Conservation (phyloP, 257 asterid genomes). For the Scutellaria galericulata region DNA sequence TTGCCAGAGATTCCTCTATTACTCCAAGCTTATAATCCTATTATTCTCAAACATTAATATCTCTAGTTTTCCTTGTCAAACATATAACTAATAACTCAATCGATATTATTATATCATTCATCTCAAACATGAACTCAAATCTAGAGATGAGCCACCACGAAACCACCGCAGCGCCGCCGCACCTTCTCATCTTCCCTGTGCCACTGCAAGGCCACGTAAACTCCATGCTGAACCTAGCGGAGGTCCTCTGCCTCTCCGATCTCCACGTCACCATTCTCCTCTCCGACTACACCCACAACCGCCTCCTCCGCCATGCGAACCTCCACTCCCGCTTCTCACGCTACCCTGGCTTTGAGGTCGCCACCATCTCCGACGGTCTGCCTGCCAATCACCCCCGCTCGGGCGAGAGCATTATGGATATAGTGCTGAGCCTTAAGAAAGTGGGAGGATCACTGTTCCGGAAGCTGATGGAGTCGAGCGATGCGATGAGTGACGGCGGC, state of each 20-base stretch:
- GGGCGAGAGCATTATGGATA: slow-evolving; percentile 43
- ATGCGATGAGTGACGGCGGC: slow-evolving; percentile 20
- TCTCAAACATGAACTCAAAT: too few relatives aligned
- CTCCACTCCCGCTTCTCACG: slow-evolving; percentile 40
- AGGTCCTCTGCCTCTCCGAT: slow-evolving; percentile 54
- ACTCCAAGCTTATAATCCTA: too few relatives aligned
- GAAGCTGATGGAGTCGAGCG: slow-evolving; percentile 40
- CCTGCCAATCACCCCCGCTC: slow-evolving; percentile 60
- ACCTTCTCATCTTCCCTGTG: slow-evolving; percentile 65
- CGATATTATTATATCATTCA: too few relatives aligned
- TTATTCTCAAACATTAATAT: too few relatives aligned
- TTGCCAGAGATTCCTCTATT: too few relatives aligned
- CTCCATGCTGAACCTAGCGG: slow-evolving; percentile 71
- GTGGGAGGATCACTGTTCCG: slow-evolving; percentile 41
- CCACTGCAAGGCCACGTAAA: slow-evolving; percentile 75
- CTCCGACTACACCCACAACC: slow-evolving; percentile 53
- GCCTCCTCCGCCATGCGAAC: slow-evolving; percentile 52
- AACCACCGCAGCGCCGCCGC: slow-evolving; percentile 48
- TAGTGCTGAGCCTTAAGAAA: slow-evolving; percentile 38
- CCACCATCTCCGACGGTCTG: slow-evolving; percentile 57
- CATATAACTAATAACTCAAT: too few relatives aligned
- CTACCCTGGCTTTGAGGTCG: slow-evolving; percentile 52
- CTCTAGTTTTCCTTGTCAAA: too few relatives aligned
- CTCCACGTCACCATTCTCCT: slow-evolving; percentile 63
- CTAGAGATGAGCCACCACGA: background rate